Conservation (phyloP, 257 asterid species). For the Leonotis leonurus region DNA sequence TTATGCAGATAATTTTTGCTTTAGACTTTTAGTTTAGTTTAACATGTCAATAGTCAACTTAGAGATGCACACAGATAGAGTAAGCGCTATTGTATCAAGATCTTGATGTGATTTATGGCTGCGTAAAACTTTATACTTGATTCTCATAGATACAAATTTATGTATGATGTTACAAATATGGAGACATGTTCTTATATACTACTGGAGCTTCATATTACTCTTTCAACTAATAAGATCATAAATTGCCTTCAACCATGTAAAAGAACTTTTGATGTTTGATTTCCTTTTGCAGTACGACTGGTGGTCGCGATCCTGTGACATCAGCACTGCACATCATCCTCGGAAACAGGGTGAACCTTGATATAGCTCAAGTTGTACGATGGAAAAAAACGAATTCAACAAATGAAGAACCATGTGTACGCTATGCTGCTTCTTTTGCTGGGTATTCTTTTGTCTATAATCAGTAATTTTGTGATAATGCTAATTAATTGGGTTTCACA, state of each 20-base stretch:
- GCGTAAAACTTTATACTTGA: not conserved
- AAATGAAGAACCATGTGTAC: slow-evolving; percentile 78
- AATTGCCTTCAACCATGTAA: slow-evolving; percentile 3
- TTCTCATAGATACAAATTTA: too few species aligned
- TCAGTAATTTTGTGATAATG: not conserved
- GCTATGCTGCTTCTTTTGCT: slow-evolving; percentile 98
- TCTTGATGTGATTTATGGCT: not conserved
- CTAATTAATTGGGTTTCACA: slow-evolving; percentile 7
- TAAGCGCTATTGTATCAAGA: slow-evolving; percentile 1
- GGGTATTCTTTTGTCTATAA: slow-evolving; percentile 54
- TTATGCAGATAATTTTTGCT: not conserved
- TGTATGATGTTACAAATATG: not conserved
- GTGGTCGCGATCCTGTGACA: slow-evolving; percentile 88
- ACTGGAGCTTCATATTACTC: not conserved
- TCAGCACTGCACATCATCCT: slow-evolving; percentile 92
- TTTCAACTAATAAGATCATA: not conserved
- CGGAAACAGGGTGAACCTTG: slow-evolving; percentile 78
- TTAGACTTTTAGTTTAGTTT: not conserved
- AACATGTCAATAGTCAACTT: not conserved
- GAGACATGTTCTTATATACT: not conserved
- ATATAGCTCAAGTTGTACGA: slow-evolving; percentile 90
- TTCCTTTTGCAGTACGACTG: slow-evolving; percentile 79
- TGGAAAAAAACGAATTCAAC: slow-evolving; percentile 70
- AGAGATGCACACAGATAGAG: not conserved
- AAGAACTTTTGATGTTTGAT: not conserved